These are phyloP conservation scores for Kazachstania psychrophila DNA, from an alignment of 805 yeast species.

Conservation along the genomic window DNA sequence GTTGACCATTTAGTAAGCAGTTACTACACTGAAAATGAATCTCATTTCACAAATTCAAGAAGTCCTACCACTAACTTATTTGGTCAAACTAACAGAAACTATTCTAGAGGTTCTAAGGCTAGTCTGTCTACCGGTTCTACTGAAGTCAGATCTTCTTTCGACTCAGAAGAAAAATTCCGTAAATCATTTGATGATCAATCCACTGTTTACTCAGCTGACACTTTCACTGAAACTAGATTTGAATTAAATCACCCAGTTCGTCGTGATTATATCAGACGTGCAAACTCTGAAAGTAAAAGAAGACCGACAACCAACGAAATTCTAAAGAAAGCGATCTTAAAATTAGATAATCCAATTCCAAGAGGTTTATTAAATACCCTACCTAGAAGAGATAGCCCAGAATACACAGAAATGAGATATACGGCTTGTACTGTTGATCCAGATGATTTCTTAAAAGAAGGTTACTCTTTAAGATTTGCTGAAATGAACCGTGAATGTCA, in stretches of 20 bases:
- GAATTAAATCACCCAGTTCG: conserved; percentile 31
- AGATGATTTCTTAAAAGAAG: conserved; percentile 67
- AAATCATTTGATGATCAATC: conserved; percentile 39
- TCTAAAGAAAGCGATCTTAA: conserved; percentile 58
- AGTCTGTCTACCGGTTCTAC: conserved; percentile 21
- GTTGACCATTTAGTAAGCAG: conserved; percentile 7
- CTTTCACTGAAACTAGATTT: conserved; percentile 30
- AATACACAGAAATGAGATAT: conserved; percentile 91
- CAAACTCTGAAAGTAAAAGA: conserved; percentile 59
- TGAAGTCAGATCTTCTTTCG: conserved; percentile 18
- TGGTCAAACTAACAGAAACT: conserved; percentile 9
- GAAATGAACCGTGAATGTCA: conserved; percentile 88
- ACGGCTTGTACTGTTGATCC: conserved; percentile 95
- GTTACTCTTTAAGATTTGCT: conserved; percentile 79
- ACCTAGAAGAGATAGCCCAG: conserved; percentile 83
- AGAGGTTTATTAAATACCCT: conserved; percentile 74
- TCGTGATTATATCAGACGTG: conserved; percentile 37
- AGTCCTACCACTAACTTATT: conserved; percentile 7
- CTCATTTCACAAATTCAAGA: conserved; percentile 7
- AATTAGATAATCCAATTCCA: conserved; percentile 91
- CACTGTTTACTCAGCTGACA: conserved; percentile 26
- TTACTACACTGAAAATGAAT: conserved; percentile 13
- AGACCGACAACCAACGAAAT: conserved; percentile 35
- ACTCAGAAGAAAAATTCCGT: conserved; percentile 36
- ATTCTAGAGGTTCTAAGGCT: conserved; percentile 15